A percentile compares a stretch with the other conserved stretches of the same genome.
Evolutionary conservation across 2,329 filamentous ascomycete genomes (phyloP).

Genomic region (Botrytis fabae): DNA sequence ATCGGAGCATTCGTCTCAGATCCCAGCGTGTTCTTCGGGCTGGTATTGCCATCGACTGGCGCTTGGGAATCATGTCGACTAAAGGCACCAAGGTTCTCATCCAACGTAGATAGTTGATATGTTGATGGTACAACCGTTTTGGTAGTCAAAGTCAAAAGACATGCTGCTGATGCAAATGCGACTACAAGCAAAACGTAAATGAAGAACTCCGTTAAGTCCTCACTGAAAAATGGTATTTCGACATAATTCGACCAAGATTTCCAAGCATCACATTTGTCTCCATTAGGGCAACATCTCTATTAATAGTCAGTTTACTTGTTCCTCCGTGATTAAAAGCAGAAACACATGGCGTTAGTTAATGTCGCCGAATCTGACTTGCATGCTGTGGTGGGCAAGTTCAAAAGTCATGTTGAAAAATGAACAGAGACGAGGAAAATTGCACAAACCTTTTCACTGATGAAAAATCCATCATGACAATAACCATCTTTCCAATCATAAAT

Average conservation of each 20-base stretch:
- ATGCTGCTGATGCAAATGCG: slow-evolving; percentile 68
- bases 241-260: slow-evolving; percentile 56
- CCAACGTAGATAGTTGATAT: slow-evolving; percentile 81
- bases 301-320: slow-evolving; percentile 29
- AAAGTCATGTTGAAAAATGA: neutral
- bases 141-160: slow-evolving; percentile 80
- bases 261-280: slow-evolving; percentile 59
- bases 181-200: slow-evolving; percentile 75
- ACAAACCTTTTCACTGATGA: slow-evolving; percentile 66
- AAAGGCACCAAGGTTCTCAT: slow-evolving; percentile 85
- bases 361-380: neutral
- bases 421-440: neutral
- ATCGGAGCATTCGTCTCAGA: slow-evolving; percentile 60
- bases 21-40: slow-evolving; percentile 39
- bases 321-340: neutral
- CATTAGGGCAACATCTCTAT: slow-evolving; percentile 57
- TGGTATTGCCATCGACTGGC: slow-evolving; percentile 49
- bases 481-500: slow-evolving; percentile 92
- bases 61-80: slow-evolving; percentile 41
- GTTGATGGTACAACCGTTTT: slow-evolving; percentile 92
- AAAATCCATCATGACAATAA: slow-evolving; percentile 73
- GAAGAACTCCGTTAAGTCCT: slow-evolving; percentile 70
- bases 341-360: too few relatives aligned
- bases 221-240: slow-evolving; percentile 39
- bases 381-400: neutral